phyloP scores from a whole-genome alignment of 192 early-diverging fungal species.

The Lunasporangiospora selenospora region DNA sequence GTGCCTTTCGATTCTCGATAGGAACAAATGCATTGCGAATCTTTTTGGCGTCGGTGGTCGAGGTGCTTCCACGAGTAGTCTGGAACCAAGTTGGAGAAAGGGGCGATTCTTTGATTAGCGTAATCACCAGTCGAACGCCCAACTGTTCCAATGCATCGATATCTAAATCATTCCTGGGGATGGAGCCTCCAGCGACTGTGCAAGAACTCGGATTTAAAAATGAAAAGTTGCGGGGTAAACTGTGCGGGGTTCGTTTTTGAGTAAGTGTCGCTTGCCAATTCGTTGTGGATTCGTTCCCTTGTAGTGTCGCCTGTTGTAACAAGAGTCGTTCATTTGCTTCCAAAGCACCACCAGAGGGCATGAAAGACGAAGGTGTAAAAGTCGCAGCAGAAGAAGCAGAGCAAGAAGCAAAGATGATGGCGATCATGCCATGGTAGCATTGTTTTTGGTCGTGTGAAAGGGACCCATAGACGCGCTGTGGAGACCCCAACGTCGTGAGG shows the following conservation, averaged over 20 bases:
- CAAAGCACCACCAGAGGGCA: too few relatives aligned
- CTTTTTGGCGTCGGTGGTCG: neutral
- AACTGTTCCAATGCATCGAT: conserved; percentile 34
- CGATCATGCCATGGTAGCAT: conserved; percentile 26
- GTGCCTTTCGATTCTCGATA: conserved; percentile 43
- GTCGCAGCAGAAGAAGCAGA: too few relatives aligned
- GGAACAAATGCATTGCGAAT: conserved; percentile 44
- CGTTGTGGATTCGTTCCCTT: conserved; percentile 18
- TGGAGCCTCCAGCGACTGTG: conserved; percentile 35
- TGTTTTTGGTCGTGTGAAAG: conserved; percentile 4
- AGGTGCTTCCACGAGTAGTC: neutral
- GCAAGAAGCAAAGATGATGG: conserved; percentile 36
- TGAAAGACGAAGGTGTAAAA: too few relatives aligned
- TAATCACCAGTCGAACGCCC: conserved; percentile 32
- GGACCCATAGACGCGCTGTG: conserved; percentile 28
- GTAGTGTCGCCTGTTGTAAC: conserved; percentile 15
- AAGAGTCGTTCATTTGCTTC: conserved; percentile 15
- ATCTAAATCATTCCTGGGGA: conserved; percentile 41
- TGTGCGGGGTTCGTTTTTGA: conserved; percentile 26
- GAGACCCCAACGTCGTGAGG: conserved; percentile 32
- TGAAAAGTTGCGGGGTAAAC: conserved; percentile 36
- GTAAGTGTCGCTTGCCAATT: conserved; percentile 28
- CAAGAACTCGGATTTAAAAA: conserved; percentile 32
- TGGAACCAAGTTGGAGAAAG: conserved; percentile 36
- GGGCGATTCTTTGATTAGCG: conserved; percentile 35